Evolutionary conservation across 192 early-diverging fungal genomes (phyloP).

Genomic region (Backusella mclennaniae): DNA sequence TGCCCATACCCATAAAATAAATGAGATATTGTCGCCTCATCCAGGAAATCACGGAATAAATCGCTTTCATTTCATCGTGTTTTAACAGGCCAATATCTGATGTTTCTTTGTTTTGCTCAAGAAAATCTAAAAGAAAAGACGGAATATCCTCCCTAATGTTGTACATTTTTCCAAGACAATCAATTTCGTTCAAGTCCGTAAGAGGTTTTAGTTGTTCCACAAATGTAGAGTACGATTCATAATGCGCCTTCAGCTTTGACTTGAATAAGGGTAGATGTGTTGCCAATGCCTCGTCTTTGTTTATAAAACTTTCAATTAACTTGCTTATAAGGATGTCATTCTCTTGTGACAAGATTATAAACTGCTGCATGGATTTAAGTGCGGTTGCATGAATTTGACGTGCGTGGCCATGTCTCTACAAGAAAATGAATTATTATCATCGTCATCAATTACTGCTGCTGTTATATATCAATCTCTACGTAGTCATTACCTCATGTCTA

Average conservation of each 20-base stretch:
- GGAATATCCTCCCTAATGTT: conserved; percentile 25
- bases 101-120: background rate
- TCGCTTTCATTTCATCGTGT: conserved; percentile 27
- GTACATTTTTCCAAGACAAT: conserved; percentile 49
- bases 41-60: conserved; percentile 41
- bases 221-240: background rate
- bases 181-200: conserved; percentile 38
- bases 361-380: background rate
- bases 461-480: too few relatives aligned
- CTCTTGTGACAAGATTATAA: conserved; percentile 3
- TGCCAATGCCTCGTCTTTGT: background rate
- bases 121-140: conserved; percentile 3
- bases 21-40: conserved; percentile 49
- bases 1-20: conserved; percentile 42
- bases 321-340: background rate
- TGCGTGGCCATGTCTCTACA: background rate
- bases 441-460: background rate
- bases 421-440: background rate
- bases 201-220: conserved; percentile 27
- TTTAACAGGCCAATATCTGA: background rate
- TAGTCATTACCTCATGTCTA: background rate
- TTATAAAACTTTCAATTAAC: background rate
- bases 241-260: background rate
- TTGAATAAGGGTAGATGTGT: background rate
- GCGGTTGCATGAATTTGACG: conserved; percentile 6